These are phyloP conservation scores for Cladosporium sphaerospermum DNA, from an alignment of 2,329 filamentous ascomycete species.

Conservation along the genomic window DNA sequence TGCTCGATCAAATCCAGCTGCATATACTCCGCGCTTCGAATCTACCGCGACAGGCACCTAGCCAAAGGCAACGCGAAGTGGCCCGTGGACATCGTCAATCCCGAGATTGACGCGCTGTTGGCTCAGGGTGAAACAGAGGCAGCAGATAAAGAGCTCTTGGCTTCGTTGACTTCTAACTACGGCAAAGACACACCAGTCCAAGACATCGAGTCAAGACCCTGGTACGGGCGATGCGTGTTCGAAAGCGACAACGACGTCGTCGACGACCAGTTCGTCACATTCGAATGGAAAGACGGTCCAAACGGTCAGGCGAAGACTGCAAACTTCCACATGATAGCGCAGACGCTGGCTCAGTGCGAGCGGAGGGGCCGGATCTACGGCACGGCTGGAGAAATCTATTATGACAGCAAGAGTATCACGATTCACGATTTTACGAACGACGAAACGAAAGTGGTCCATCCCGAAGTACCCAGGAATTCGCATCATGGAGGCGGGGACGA, in stretches of 20 bases:
- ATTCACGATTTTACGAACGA: conserved; percentile 66
- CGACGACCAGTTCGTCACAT: conserved; percentile 85
- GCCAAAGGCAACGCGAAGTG: conserved; percentile 63
- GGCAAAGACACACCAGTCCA: conserved; percentile 44
- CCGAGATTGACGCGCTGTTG: conserved; percentile 75
- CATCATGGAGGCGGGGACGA: conserved; percentile 71
- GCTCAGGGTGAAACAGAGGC: no score
- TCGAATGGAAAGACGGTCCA: conserved; percentile 75
- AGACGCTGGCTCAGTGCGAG: conserved; percentile 80
- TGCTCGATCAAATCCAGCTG: conserved; percentile 71
- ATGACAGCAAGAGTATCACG: conserved; percentile 71
- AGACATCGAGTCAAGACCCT: conserved; percentile 47
- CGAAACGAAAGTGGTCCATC: conserved; percentile 51
- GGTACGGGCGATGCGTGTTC: conserved; percentile 95
- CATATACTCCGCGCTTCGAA: conserved; percentile 76
- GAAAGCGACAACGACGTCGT: conserved; percentile 89
- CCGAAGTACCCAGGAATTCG: conserved; percentile 45
- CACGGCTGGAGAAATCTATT: conserved; percentile 75
- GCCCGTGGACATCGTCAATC: conserved; percentile 85
- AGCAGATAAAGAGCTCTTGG: conserved; percentile 39
- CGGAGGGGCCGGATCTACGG: conserved; percentile 83
- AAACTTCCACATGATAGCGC: conserved; percentile 88
- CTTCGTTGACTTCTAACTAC: background rate
- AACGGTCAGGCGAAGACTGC: conserved; percentile 67
- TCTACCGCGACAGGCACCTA: conserved; percentile 69